Evolutionary conservation across 2,329 filamentous ascomycete species (phyloP).

Genomic region (Cercospora citrullina): DNA sequence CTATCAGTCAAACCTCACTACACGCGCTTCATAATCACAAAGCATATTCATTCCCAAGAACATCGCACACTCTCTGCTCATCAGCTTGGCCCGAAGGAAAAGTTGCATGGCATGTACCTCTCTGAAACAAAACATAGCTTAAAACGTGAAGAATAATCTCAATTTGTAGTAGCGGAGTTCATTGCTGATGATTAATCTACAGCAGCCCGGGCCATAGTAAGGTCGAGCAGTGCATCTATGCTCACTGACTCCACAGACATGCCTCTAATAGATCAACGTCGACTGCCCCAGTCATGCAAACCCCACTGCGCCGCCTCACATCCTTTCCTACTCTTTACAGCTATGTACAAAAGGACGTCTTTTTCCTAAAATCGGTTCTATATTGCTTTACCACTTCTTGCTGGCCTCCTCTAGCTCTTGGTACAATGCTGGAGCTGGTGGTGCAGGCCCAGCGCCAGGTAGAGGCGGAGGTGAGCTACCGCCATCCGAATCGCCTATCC

Average conservation of each 20-base stretch:
- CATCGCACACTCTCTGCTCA: background rate
- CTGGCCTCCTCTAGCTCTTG: constrained; percentile 29
- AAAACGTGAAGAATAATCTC: background rate
- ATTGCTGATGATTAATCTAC: background rate
- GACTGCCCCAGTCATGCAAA: background rate
- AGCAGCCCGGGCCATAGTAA: background rate
- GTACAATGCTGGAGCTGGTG: constrained; percentile 35
- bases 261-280: background rate
- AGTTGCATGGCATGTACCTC: background rate
- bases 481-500: constrained; percentile 20
- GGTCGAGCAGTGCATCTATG: background rate
- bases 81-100: background rate
- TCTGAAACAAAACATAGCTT: background rate
- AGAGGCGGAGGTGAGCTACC: constrained; percentile 28
- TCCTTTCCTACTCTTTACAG: background rate
- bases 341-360: constrained; percentile 11
- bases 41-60: background rate
- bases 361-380: background rate
- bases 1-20: background rate
- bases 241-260: background rate
- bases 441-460: constrained; percentile 22
- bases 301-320: background rate
- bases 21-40: no score
- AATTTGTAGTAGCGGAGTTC: background rate
- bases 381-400: constrained; percentile 20